These are phyloP conservation scores for Leccinum fibrillosum DNA, from an alignment of 768 basidiomycete species.

Conservation along the genomic window DNA sequence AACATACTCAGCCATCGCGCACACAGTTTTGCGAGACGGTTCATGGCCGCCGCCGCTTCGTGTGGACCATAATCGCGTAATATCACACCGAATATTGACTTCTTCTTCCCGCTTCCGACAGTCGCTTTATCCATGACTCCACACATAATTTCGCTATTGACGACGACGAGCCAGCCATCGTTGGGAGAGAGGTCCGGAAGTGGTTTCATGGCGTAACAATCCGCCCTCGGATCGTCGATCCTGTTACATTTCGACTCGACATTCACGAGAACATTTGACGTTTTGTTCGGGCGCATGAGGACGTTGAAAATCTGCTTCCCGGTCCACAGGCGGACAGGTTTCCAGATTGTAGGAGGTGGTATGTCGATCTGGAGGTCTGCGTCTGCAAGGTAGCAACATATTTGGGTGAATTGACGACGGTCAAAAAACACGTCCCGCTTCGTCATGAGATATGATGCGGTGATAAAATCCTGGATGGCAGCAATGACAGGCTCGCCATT, in stretches of 20 bases:
- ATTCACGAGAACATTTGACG: slow-evolving; percentile 83
- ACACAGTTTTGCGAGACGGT: slow-evolving; percentile 90
- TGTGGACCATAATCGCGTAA: slow-evolving; percentile 94
- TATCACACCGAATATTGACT: slow-evolving; percentile 97
- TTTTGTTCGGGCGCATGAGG: slow-evolving; percentile 90
- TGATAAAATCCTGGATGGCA: slow-evolving; percentile 99
- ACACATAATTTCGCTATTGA: slow-evolving; percentile 99
- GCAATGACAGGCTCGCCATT: slow-evolving; percentile 99
- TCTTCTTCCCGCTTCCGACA: slow-evolving; percentile 98
- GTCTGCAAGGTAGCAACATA: slow-evolving; percentile 92
- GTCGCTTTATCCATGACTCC: slow-evolving; percentile 99
- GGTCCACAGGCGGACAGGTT: slow-evolving; percentile 92
- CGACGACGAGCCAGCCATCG: slow-evolving; percentile 95
- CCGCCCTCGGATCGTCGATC: slow-evolving; percentile 67
- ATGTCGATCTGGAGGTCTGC: slow-evolving; percentile 91
- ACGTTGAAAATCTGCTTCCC: slow-evolving; percentile 99
- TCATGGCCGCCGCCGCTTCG: slow-evolving; percentile 94
- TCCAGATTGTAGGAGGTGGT: slow-evolving; percentile 92
- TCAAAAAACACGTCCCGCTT: slow-evolving; percentile 91
- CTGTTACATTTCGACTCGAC: slow-evolving; percentile 96
- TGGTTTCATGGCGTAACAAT: slow-evolving; percentile 62
- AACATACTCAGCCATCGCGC: slow-evolving; percentile 85
- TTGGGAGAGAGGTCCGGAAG: slow-evolving; percentile 90
- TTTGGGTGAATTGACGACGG: slow-evolving; percentile 92
- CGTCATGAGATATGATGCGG: slow-evolving; percentile 93